Evolutionary conservation across 257 asterid genomes (phyloP), one percentile per base, ranked within the genome.

Genomic region (Ehretia macrophylla): DNA sequence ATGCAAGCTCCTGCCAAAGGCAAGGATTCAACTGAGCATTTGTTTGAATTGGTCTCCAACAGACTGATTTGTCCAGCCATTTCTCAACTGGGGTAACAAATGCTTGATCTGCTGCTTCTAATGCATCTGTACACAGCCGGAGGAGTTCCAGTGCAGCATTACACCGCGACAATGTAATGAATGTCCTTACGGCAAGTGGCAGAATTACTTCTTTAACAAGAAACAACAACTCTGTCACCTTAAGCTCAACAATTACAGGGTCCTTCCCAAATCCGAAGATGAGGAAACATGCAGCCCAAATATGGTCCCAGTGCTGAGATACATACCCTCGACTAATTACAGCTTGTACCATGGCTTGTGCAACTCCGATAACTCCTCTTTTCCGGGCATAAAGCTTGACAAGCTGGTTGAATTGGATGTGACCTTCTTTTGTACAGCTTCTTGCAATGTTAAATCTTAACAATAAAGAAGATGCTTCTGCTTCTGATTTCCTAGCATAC

Each of bases 1-100:
- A 59, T 0, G 99, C 97, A 40, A 93, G 95, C 32, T 89, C 95
- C 60, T 87, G 96, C 99, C 99, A 93, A 8, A 93, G 79, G 62
- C 85, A 78, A 40, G 99, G 99, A 46, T 93, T 89, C 71, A 93
- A 17, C 76, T 93, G 97, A 0, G 99, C 97, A 2, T 70, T 85
- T 22, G 96, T 89, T 64, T 80, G 90, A 37, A 83, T 73, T 4
- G 95, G 90, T 46, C 73, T 85, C 96, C 99, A 89, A 65, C 99
- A 89, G 5, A 87, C 68, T 6, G 99, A 83, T 65, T 79, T 90
- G 40, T 89, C 90, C 82, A 91, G 51, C 95, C 97, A 89, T 53
- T 81, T 89, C 39, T 85, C 94, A 22, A 89, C 95, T 0, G 95
- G 94, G 10, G 94, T 79, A 9, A 84, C 85, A 12, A 89, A 82